Evolutionary conservation across 306 rosid species (phyloP), one percentile per base, ranked within the genome.

Genomic region (Cucurbita pepo): DNA sequence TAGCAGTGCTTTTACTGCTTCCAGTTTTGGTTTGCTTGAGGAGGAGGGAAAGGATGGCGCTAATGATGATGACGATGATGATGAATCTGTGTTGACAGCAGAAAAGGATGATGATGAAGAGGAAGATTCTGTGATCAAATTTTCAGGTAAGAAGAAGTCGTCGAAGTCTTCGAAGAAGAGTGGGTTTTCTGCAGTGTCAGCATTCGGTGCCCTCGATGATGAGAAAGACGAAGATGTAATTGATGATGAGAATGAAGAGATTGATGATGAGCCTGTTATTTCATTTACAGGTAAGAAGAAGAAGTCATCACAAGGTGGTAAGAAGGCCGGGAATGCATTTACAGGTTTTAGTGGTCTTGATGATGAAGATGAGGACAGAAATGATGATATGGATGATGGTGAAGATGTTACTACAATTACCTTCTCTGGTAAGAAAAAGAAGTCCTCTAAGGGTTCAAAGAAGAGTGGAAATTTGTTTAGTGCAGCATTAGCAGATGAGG

Each of bases 351-450:
- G 48, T 69, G 91, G 71, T 54, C 80, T 82, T 36, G 87, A 75
- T 74, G 80, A 85, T 37, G 91, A 10, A 30, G 88, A 79, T 25
- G 88, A 82, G 72, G 77, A 50, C 22, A 73, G 77, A 83, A 80
- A 83, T 43, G 88, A 69, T 50, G 78, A 73, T 12, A 87, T 73
- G 5, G 88, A 80, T 6, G 96, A 74, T 53, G 92, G 87, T 22
- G 93, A 85, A 1, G 96, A 84, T 57, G 69, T 79, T 71, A 76
- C 83, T 30, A 75, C 82, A 0, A 86, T 90, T 75, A 82, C 81
- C 15, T 91, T 91, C 82, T 80, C 90, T 0, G 99, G 97, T 37
- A 90, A 90, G 91, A 94, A 94, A 72, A 93, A 91, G 86, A 92
- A 90, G 83, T 90, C 96, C 25, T 82, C 95, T 1, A 91, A 83